phyloP scores from a whole-genome alignment of 176 grass and related monocot genomes.

The Carex kokanica region DNA sequence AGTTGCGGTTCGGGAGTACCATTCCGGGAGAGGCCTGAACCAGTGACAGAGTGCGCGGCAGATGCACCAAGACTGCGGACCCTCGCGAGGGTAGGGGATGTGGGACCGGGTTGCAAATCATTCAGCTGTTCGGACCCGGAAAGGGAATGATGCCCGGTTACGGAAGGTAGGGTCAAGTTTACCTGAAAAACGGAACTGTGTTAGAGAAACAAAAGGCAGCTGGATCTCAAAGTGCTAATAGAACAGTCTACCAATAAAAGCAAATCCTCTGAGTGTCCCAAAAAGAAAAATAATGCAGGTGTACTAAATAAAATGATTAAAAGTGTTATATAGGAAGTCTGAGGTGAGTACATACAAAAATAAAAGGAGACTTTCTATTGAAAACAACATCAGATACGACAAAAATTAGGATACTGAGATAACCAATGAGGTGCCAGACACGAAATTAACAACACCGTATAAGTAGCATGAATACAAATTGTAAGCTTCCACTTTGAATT shows the following conservation, averaged over 20 bases:
- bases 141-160: conserved; percentile 44
- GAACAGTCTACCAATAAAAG: background rate
- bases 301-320: background rate
- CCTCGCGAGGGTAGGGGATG: conserved; percentile 73
- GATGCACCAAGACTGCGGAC: conserved; percentile 84
- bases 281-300: background rate
- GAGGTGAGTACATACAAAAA: background rate
- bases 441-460: background rate
- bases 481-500: background rate
- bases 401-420: background rate
- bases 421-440: background rate
- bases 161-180: conserved; percentile 28
- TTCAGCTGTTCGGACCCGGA: conserved; percentile 53
- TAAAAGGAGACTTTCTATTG: background rate
- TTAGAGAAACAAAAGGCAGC: background rate
- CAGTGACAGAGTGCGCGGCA: conserved; percentile 53
- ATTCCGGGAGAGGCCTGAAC: conserved; percentile 58
- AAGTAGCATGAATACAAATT: background rate
- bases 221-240: background rate
- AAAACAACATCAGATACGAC: background rate
- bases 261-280: background rate
- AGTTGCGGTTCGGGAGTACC: conserved; percentile 77
- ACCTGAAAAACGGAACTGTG: background rate
- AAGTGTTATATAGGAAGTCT: background rate
- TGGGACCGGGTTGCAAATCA: conserved; percentile 56